Evolutionary conservation across 495 filamentous ascomycete genomes (phyloP), one percentile per base, ranked within the genome.

Genomic region (Penicillium longicatenatum): DNA sequence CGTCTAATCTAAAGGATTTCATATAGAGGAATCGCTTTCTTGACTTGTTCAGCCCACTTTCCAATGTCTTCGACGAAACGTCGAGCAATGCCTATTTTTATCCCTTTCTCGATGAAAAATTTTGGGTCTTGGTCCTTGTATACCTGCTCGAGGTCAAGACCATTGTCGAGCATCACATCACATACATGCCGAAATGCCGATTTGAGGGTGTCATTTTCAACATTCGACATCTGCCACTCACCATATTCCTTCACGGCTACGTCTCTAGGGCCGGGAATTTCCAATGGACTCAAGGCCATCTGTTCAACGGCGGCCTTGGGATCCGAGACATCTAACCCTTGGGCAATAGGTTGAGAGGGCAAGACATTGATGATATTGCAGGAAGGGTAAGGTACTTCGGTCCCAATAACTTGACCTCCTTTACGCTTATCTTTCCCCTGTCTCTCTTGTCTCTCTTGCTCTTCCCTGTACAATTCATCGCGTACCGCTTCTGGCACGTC

Each of bases 301-400:
- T 45, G 42, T n/a, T 63, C n/a, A n/a, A n/a, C n/a, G n/a, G n/a
- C n/a, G n/a, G n/a, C n/a, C n/a, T n/a, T n/a, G n/a, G n/a, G n/a
- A n/a, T n/a, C 47, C 7, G 30, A 1, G 42, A 60, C 24, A n/a
- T 60, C 57, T 11, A 46, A 26, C 0, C 33, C 26, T 14, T 5
- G 6, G 39, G 14, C n/a, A 2, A 29, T 11, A 47, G 64, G 46
- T 49, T 58, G 50, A 1, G 61, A 52, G 2, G 57, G 55, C 11
- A 58, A 53, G 12, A 67, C 49, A 53, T 70, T 65, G 45, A 70
- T 70, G 44, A 70, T 70, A 31, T 65, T 67, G 48, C 63, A 60
- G 59, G 54, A 54, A 12, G 42, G 55, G 41, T 52, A 60, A 33
- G 42, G 31, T 46, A 49, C 26, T 49, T 54, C 45, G 42, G 19